Evolutionary conservation across 2,329 filamentous ascomycete species (phyloP).

Genomic region (Nemania bipapillata): DNA sequence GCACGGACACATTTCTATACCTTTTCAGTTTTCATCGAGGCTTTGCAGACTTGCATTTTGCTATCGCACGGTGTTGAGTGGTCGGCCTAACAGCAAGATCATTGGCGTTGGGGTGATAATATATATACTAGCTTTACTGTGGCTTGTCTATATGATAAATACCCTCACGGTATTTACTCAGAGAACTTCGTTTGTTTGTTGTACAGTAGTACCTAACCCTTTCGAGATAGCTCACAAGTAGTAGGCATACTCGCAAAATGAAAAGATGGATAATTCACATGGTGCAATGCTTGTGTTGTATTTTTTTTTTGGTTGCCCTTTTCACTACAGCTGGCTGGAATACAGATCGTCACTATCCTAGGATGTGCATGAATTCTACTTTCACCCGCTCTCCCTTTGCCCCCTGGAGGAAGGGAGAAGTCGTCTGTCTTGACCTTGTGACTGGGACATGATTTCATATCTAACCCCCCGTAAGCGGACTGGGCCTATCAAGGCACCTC

Average conservation of each 20-base stretch:
- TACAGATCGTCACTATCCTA: not conserved
- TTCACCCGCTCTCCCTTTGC: not conserved
- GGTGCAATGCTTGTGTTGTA: not conserved
- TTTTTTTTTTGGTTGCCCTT: too few relatives aligned
- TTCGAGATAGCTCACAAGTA: not conserved
- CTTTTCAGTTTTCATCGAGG: constrained; percentile 11
- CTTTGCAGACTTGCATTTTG: constrained; percentile 22
- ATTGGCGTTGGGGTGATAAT: constrained; percentile 5
- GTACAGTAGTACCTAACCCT: not conserved
- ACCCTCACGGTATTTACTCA: constrained; percentile 8
- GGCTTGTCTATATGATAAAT: constrained; percentile 18
- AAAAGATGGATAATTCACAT: not conserved
- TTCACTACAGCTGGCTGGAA: not conserved
- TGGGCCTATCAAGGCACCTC: not conserved
- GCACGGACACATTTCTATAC: constrained; percentile 2
- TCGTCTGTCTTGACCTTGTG: not conserved
- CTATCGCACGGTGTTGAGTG: constrained; percentile 37
- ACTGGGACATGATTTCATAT: not conserved
- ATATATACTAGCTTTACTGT: constrained; percentile 12
- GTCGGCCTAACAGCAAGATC: constrained; percentile 11
- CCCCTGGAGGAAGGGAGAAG: constrained; percentile 1
- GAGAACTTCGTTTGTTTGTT: constrained; percentile 6
- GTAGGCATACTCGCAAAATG: not conserved
- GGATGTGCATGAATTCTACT: not conserved
- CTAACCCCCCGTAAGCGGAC: not conserved